Percentiles rank a stretch among this genome's conserved stretches.
phyloP scores from a whole-genome alignment of 768 basidiomycete genomes.

The Calocera viscosa region DNA sequence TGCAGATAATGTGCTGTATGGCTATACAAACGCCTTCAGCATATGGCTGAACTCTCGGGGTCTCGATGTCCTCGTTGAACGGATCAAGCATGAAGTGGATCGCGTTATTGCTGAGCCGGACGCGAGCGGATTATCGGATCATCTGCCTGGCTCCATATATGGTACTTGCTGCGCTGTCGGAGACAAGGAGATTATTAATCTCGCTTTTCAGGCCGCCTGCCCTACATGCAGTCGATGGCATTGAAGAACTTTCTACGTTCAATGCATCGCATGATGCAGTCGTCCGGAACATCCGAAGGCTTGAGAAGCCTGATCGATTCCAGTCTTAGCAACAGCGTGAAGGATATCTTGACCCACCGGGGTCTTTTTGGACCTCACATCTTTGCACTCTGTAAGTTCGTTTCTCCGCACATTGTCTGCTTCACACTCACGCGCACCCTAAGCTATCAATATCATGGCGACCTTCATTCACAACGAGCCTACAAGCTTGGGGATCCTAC shows the following conservation, averaged over 20 bases:
- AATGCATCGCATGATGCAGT: conserved; percentile 95
- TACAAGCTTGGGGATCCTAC: conserved; percentile 80
- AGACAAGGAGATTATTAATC: conserved; percentile 10
- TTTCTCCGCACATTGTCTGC: not conserved
- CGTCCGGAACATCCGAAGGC: conserved; percentile 85
- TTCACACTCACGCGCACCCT: conserved; percentile 14
- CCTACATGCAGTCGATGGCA: conserved; percentile 63
- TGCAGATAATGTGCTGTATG: conserved; percentile 84
- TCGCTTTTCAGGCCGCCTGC: conserved; percentile 45
- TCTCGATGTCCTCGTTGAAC: conserved; percentile 68
- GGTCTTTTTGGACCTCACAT: conserved; percentile 76
- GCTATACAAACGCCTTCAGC: conserved; percentile 74
- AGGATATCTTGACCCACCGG: conserved; percentile 74
- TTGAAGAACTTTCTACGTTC: conserved; percentile 84
- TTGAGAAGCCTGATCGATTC: conserved; percentile 89
- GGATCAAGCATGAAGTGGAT: conserved; percentile 73
- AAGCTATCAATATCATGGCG: conserved; percentile 89
- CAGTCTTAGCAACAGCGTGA: conserved; percentile 68
- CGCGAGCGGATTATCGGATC: conserved; percentile 32
- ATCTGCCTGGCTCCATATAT: conserved; percentile 39
- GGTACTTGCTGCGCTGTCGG: conserved; percentile 27
- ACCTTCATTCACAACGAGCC: conserved; percentile 99
- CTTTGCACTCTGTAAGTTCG: conserved; percentile 60
- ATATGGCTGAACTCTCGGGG: conserved; percentile 76
- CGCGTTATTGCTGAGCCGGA: conserved; percentile 48